Base-by-base conservation (phyloP, 1,284 basidiomycete species). In the Naganishia sp. region DNA sequence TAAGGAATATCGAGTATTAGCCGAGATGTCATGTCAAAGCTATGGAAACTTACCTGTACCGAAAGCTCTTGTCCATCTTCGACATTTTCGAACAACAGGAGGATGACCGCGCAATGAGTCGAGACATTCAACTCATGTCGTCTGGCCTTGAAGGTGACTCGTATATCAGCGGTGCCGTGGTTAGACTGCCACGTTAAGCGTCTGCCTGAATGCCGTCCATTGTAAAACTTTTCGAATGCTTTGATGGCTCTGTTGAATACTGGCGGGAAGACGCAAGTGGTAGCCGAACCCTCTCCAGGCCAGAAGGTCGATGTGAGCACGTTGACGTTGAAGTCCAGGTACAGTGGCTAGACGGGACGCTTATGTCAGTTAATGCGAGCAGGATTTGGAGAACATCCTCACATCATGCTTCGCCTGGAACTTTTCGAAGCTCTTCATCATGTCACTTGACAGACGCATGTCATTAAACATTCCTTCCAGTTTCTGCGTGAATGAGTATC, bases 401-500 rank as follows among this genome's bases (percentile, higher is more conserved):
- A 89, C 88, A 56, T 81, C 81, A 17, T 82, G 83, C 67, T 84
- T 85, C 47, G 81, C 79, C 31, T 89, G 74, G 72, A 88, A 82
- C 25, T 82, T 82, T 62, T 84, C 84, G 78, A 93, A 99, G 5
- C 85, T 85, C 60, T 85, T 83, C 83, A 90, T 92, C 9, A 87
- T 88, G 65, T 99, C 96, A 31, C 83, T 81, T 21, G 92, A 95
- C 45, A 96, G 80, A 73, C 88, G 92, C 87, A 99, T 95, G 76
- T 99, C 96, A 72, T 94, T 87, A 84, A 99, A 95, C 96, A 99
- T 99, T 63, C 96, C 95, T 78, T 99, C 95, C 71, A 99, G 83
- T 77, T 96, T 96, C 79, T 97, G 93, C 0, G 96, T 98, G 77
- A 98, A 99, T 75, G 95, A 92, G 75, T 90, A 91, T 9, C 96